Conservation (phyloP, 352 stramenopile species). For the Pythium phragmiticola region DNA sequence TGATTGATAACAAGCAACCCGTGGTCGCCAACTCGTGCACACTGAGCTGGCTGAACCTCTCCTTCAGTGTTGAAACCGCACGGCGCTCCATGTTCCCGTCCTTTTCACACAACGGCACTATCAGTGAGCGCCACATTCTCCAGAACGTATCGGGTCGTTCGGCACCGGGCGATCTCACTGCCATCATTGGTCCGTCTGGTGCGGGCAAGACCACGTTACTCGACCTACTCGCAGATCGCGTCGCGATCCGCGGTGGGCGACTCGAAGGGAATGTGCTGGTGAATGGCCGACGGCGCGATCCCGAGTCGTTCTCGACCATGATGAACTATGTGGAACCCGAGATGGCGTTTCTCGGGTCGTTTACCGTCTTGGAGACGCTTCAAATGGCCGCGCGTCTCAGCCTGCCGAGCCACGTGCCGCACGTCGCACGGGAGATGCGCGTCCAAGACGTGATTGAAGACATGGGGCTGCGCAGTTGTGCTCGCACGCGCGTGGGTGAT, state of each 20-base stretch:
- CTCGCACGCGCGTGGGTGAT: conserved; percentile 71
- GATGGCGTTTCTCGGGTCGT: conserved; percentile 57
- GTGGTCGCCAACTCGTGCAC: conserved; percentile 38
- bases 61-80: conserved; percentile 47
- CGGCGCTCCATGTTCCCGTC: not conserved
- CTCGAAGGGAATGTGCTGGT: conserved; percentile 54
- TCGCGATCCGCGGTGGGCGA: conserved; percentile 22
- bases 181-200: conserved; percentile 65
- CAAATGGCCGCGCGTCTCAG: conserved; percentile 56
- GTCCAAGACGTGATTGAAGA: conserved; percentile 68
- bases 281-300: conserved; percentile 41
- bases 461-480: conserved; percentile 58
- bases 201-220: conserved; percentile 65
- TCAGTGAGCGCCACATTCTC: conserved; percentile 38
- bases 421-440: conserved; percentile 45
- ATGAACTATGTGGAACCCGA: conserved; percentile 71
- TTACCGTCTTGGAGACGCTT: conserved; percentile 67
- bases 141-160: conserved; percentile 60
- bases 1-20: conserved; percentile 26
- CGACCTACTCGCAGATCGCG: conserved; percentile 54
- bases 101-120: not conserved
- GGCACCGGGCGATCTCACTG: conserved; percentile 56
- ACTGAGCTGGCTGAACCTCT: conserved; percentile 71
- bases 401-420: conserved; percentile 40
- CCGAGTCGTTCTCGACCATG: conserved; percentile 41